These are phyloP conservation scores for Talaromyces stipitatus DNA, from an alignment of 495 filamentous ascomycete species.

Conservation along the genomic window DNA sequence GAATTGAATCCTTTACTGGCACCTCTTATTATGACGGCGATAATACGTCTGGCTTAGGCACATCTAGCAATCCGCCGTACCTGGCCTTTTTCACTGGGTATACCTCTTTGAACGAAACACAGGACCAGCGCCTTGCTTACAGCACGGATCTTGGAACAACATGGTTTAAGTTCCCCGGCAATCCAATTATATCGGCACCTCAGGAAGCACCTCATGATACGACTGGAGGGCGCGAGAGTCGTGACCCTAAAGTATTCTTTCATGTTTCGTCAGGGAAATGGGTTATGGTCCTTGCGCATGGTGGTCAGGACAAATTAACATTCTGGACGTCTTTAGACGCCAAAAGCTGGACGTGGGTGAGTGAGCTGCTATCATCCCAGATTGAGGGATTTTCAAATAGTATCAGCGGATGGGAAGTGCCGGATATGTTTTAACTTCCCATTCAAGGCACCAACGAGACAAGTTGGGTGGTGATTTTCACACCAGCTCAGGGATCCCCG, in stretches of 20 bases:
- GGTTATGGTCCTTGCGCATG: constrained; percentile 42
- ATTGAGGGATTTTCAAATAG: not conserved
- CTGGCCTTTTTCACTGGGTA: constrained; percentile 47
- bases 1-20: constrained; percentile 41
- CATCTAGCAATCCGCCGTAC: constrained; percentile 20
- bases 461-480: constrained; percentile 2
- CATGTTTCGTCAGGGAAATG: constrained; percentile 33
- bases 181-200: constrained; percentile 36
- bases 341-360: constrained; percentile 1
- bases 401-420: constrained; percentile 2
- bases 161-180: constrained; percentile 36
- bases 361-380: not conserved
- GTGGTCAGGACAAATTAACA: constrained; percentile 24
- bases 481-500: not conserved
- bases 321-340: constrained; percentile 4
- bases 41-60: constrained; percentile 42
- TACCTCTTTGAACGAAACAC: constrained; percentile 25
- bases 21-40: constrained; percentile 38
- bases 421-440: not conserved
- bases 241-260: constrained; percentile 49
- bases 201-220: not conserved
- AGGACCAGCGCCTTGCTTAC: constrained; percentile 41
- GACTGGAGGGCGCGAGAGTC: constrained; percentile 30
- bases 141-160: constrained; percentile 43
- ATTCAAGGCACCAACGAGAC: not conserved